phyloP scores from a whole-genome alignment of 2,329 filamentous ascomycete genomes.

The Ciborinia camelliae region DNA sequence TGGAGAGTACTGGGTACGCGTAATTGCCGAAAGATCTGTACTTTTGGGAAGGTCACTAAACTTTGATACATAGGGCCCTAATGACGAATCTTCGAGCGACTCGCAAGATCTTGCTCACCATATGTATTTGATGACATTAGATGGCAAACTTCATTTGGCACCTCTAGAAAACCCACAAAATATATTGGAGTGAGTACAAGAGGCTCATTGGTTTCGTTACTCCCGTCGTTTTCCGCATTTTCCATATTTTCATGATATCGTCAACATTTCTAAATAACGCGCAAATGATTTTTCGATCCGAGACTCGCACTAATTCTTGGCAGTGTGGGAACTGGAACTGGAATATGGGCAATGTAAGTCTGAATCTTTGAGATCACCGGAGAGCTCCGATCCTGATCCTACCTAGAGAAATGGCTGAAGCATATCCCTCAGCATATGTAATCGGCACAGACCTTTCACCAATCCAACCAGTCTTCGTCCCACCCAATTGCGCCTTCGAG shows the following conservation, averaged over 20 bases:
- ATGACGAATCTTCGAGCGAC: slow-evolving; percentile 44
- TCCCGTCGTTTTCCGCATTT: no score
- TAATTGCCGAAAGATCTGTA: background rate
- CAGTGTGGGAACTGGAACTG: slow-evolving; percentile 41
- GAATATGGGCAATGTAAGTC: slow-evolving; percentile 42
- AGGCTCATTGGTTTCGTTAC: background rate
- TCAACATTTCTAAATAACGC: background rate
- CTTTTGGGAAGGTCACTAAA: background rate
- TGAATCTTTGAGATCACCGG: slow-evolving; percentile 20
- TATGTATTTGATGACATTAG: slow-evolving; percentile 36
- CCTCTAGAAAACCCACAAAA: slow-evolving; percentile 27
- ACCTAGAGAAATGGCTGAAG: slow-evolving; percentile 27
- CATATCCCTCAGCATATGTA: slow-evolving; percentile 34
- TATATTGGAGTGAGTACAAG: slow-evolving; percentile 36
- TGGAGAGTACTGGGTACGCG: slow-evolving; percentile 37
- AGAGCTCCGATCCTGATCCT: background rate
- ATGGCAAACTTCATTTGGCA: slow-evolving; percentile 27
- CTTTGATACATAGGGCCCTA: slow-evolving; percentile 36
- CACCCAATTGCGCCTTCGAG: slow-evolving; percentile 59
- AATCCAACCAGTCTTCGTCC: slow-evolving; percentile 46
- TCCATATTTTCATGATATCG: no score
- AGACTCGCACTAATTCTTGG: background rate
- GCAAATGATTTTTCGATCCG: background rate
- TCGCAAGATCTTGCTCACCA: slow-evolving; percentile 44
- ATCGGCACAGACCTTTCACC: slow-evolving; percentile 35